Percentiles rank a stretch among this genome's conserved stretches.
Conservation (phyloP, 1,139 yeast species). For the Geotrichum macrosporum region DNA sequence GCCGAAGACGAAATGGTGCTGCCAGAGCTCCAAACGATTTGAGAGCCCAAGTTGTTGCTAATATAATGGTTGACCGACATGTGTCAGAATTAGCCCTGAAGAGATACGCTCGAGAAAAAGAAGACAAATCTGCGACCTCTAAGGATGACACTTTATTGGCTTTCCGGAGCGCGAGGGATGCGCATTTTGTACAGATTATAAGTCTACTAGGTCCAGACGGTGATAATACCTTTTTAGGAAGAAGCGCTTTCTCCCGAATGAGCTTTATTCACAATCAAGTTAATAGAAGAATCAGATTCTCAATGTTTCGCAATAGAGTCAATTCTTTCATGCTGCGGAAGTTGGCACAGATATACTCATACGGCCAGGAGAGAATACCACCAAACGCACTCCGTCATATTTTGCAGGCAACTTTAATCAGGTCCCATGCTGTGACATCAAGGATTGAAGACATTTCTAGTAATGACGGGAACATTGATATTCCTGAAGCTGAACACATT, state of each 20-base stretch:
- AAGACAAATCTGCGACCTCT: background rate
- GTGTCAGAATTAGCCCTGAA: background rate
- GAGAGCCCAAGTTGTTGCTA: background rate
- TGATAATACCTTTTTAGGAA: background rate
- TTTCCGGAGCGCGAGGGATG: constrained; percentile 2
- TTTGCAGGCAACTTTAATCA: background rate
- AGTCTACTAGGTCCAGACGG: background rate
- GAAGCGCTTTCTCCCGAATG: background rate
- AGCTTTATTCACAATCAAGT: background rate
- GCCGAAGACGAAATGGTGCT: background rate
- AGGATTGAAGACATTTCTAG: background rate
- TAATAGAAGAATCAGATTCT: background rate
- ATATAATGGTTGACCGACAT: background rate
- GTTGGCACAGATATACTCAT: background rate
- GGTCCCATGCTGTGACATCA: background rate
- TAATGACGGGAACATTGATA: background rate
- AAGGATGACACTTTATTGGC: background rate
- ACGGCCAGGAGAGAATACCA: background rate
- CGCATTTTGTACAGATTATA: background rate
- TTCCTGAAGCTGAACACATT: background rate
- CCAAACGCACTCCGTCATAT: background rate
- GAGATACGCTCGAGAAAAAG: background rate
- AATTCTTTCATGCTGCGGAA: background rate
- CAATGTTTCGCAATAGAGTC: background rate
- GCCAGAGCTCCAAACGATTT: background rate